Conservation (phyloP, 805 yeast genomes). For the Zygoascus bituminiphila region DNA sequence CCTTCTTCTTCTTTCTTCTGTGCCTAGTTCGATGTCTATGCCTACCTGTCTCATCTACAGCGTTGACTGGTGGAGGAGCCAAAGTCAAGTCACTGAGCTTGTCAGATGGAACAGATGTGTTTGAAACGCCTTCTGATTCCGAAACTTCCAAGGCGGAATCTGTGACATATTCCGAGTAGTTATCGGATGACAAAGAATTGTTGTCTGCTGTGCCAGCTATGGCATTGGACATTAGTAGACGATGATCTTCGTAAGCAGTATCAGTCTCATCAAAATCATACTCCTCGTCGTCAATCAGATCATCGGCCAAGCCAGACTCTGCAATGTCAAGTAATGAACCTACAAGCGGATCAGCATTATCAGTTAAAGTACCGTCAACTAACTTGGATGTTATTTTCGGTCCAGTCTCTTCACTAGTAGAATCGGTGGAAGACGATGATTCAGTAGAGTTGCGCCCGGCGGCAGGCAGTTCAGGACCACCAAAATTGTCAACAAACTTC, state of each 20-base stretch:
- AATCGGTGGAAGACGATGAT: neutral
- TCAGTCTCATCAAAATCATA: neutral
- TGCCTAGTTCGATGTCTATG: neutral
- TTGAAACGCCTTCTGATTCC: neutral
- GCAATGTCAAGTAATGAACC: neutral
- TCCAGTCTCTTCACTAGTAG: neutral
- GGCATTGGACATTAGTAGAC: neutral
- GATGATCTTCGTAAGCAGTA: neutral
- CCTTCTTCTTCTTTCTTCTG: conserved; percentile 2
- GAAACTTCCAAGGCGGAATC: neutral
- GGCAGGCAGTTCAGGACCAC: neutral
- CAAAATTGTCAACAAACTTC: conserved; percentile 5
- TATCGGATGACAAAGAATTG: neutral
- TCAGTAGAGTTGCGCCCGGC: neutral
- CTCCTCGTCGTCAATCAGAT: neutral
- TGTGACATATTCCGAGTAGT: neutral
- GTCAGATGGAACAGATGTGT: neutral
- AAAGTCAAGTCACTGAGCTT: neutral
- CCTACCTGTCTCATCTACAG: neutral
- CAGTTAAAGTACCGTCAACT: neutral
- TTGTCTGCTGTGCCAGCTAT: neutral
- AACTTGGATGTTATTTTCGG: neutral
- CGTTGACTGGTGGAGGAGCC: neutral
- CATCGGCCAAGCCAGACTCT: neutral
- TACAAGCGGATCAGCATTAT: neutral